Base-by-base conservation (phyloP, 2,329 filamentous ascomycete genomes). In the Alternaria postmessia region DNA sequence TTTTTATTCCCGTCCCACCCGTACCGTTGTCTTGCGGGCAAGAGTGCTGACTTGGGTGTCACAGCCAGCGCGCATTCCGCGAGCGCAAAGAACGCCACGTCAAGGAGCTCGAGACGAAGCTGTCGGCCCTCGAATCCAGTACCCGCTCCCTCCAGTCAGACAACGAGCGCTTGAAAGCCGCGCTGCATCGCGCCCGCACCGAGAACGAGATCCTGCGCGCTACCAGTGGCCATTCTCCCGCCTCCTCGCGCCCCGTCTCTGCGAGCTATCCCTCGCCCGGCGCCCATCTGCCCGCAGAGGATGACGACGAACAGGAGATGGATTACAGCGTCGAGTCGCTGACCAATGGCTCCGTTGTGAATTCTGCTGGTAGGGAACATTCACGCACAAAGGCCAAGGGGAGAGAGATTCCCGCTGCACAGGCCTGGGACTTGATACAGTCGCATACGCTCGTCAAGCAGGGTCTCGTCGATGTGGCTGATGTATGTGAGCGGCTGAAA, bases 51-150 rank as follows among this genome's bases (percentile, higher is more conserved):
- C 38, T 12, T 7, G 9, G 4, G 1, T n/a, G 3, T 18, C 6
- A 16, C 18, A 97, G 94, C 48, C 95, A 98, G 85, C 90, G 94
- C 70, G 94, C 95, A 32, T 98, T 98, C 79, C 92, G 94, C 62
- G 94, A 98, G 80, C 90, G 94, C 69, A 98, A 98, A 79, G 94
- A 98, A 78, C 90, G 89, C 59, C 94, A 96, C 74, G 93, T 98
- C 64, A 94, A 94, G 77, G 93, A 98, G 62, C 89, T 98, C 24
- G 94, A 98, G 80, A 87, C 88, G 58, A 95, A 96, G 77, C 88
- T 98, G 28, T 89, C 87, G 51, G 85, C 83, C 49, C 87, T 97
- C 32, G 91, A 96, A 75, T 88, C 89, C 61, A 88, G 89, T 51
- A 91, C 92, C 52, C 86, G 89, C 56, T 85, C 87, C 34, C 86